Base-by-base conservation (phyloP, 2,329 filamentous ascomycete species). In the Paraconiothyrium brasiliense region DNA sequence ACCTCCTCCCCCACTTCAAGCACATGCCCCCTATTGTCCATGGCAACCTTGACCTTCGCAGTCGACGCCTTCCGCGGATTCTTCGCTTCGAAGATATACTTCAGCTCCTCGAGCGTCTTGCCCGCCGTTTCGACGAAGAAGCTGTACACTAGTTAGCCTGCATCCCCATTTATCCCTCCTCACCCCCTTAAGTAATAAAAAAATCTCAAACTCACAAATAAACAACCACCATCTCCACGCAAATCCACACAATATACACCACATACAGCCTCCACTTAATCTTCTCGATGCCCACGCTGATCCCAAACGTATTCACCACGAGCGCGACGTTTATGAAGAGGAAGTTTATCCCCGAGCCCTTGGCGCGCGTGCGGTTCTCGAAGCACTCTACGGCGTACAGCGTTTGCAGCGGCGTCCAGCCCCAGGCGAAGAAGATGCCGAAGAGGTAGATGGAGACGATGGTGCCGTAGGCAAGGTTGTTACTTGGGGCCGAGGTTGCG, bases 381-480 rank as follows among this genome's bases (percentile, higher is more conserved):
- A 80, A 70, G 58, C 73, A 76, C 35, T 80, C 78, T 20, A 79
- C 77, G 4, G 76, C 68, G 59, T 80, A 80, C 9, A 80, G 68
- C 0, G 76, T 79, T 58, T 80, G 78, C 1, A 80, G 68, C 9
- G 78, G 76, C 3, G 78, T 80, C 75, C 77, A 80, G 34, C 78
- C 78, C 74, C 76, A 79, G 4, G 75, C 72, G 52, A 79, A 80
- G 67, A 71, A 75, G 57, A 80, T 79, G 20, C 78, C 78, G 60
- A 80, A 80, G 41, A 79, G 68, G 62, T 79, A 80, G 50, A 80
- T 79, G 32, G 71, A 74, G n/a, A 77, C 78, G 46, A 80, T 80
- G 3, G 73, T 76, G 32, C 76, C 77, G 54, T 80, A 79, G 1
- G 78, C 63, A 48, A 73, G 68, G 60, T 75, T 71, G 50, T 76